Base-by-base conservation (phyloP, 1,139 yeast genomes). In the Kodamaea anthophila region DNA sequence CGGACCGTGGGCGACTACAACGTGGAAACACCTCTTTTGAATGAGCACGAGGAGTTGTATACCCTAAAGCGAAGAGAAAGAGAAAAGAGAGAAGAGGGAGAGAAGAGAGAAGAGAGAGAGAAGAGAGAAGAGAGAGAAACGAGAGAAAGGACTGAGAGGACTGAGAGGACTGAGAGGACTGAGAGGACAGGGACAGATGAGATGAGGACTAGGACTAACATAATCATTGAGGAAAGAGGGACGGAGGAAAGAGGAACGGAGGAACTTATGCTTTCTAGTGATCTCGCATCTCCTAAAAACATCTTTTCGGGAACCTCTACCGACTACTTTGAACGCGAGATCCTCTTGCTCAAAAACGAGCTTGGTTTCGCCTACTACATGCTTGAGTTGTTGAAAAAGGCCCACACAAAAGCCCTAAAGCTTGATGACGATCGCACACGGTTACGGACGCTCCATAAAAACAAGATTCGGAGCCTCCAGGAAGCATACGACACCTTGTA, bases 331-430 rank as follows among this genome's bases (percentile, higher is more conserved):
- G 74, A 70, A 34, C 55, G 87, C 35, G 83, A 80, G 40, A 54
- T 79, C 18, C 49, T 79, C 30, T 57, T 80, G 23, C 48, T 70
- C 35, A 67, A 69, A 34, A 80, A 79, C 45, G 88, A 80, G 46
- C 57, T 77, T 26, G 82, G 77, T 30, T 79, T 80, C 46, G 60
- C 74, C 7, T 62, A 68, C 31, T 78, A 74, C 46, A 51, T 76
- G 49, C 73, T 71, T 35, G 65, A 68, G 35, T 60, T 76, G 39
- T 67, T 65, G 33, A 70, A 71, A 38, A 60, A 60, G 31, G 64
- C 71, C 15, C 60, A 21, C 20, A 16, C 13, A 15, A 27, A 27
- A 18, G 26, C 13, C 3, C n/a, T 14, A 7, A 15, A 9, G 4
- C 14, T 16, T 10, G 21, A 24, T 7, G 27, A 18, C 5, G 19